Evolutionary conservation across 805 yeast species (phyloP), one percentile per base, ranked within the genome.

Genomic region (Cephaloascus fragrans): DNA sequence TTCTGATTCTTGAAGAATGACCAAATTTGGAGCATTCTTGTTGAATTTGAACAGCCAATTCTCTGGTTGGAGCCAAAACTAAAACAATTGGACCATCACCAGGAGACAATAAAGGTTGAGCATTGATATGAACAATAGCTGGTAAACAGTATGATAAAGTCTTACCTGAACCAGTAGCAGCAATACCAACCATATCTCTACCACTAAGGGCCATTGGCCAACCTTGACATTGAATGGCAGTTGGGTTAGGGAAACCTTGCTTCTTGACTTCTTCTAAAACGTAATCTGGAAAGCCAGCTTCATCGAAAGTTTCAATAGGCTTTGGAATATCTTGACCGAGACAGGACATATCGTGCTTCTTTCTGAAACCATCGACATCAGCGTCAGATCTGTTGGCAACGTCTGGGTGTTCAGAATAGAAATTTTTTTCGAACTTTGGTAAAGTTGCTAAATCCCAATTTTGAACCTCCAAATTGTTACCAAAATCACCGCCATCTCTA

Each of bases 141-240:
- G 98, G 98, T 57, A 93, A 73, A 73, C 96, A 87, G 74, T 90
- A 93, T 33, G 97, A 86, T 53, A 93, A 73, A 46, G 98, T 93
- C 74, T 93, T 93, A 75, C 98, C 98, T 41, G 97, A 89, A 68
- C 98, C 98, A 50, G 98, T 93, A 51, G 96, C 83, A 41, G 98
- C 97, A 62, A 93, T 83, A 75, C 98, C 98, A 65, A 93, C 85
- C 90, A 93, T 83, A 62, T 93, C 97, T 70, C 97, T 86, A 72
- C 98, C 98, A 53, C 90, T 80, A 43, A 89, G 73, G 56, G 98
- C 98, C 98, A 93, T 93, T 47, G 98, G 98, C 98, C 98, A 93
- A 71, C 98, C 98, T 72, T 93, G 98, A 66, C 96, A 87, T 71
- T 93, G 98, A 57, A 93, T 93, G 49, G 87, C 88, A 41, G 98